Percentiles rank a stretch among this genome's conserved stretches.
These are phyloP conservation scores for Euphorbia pulcherrima DNA, from an alignment of 345 rosid species.

Conservation along the genomic window DNA sequence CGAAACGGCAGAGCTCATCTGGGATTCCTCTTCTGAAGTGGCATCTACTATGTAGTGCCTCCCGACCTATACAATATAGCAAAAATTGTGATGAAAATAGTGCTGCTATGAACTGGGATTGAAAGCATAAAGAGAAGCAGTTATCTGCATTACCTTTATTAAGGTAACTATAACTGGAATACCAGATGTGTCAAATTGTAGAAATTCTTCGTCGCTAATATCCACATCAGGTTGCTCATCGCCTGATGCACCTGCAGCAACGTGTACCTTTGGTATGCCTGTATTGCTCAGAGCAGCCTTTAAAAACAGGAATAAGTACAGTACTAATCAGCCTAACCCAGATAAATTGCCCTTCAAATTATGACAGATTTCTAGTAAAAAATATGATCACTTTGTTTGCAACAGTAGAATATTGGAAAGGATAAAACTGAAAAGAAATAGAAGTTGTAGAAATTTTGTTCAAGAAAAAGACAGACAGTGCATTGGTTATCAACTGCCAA, in stretches of 20 bases:
- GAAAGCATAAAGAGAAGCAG: not conserved
- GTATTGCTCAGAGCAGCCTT: conserved; percentile 96
- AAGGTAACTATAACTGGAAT: conserved; percentile 71
- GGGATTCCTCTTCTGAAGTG: conserved; percentile 88
- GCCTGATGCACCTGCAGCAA: conserved; percentile 45
- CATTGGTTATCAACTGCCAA: not conserved
- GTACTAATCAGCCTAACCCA: not conserved
- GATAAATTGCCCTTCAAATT: not conserved
- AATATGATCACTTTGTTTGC: not conserved
- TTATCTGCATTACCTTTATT: conserved; percentile 50
- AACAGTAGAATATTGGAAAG: not conserved
- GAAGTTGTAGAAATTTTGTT: not conserved
- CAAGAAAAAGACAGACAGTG: not conserved
- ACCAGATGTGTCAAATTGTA: conserved; percentile 72
- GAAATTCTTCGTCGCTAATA: conserved; percentile 90
- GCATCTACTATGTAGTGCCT: conserved; percentile 77
- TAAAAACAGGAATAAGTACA: conserved; percentile 13
- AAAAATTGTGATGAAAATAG: not conserved
- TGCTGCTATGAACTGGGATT: not conserved
- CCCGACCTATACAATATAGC: conserved; percentile 49
- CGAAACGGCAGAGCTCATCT: conserved; percentile 87
- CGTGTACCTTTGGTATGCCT: conserved; percentile 70
- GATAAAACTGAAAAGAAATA: not conserved
- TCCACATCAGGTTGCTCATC: conserved; percentile 89
- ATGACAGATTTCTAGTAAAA: not conserved